Conservation (phyloP, 78 protist genomes). For the Cavenderia fasciculata region DNA sequence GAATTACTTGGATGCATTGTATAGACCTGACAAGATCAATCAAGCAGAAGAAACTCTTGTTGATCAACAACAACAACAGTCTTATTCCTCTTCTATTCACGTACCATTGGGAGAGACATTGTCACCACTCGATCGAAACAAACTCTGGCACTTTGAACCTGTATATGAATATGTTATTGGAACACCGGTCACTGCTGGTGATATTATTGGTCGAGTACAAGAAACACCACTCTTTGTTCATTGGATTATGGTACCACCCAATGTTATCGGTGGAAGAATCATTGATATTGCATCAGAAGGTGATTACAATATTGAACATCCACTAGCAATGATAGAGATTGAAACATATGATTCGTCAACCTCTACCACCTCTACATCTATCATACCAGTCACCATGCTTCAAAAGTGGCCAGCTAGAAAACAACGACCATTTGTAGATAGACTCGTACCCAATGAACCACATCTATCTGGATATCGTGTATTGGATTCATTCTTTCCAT, state of each 20-base stretch:
- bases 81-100: too few species aligned
- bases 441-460: not conserved
- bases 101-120: too few species aligned
- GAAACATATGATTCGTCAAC: too few species aligned
- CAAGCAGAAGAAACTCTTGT: too few species aligned
- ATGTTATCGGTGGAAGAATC: conserved; percentile 51
- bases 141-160: too few species aligned
- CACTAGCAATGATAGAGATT: not conserved
- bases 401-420: not conserved
- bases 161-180: not conserved
- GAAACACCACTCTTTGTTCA: not conserved
- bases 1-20: too few species aligned
- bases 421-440: not conserved
- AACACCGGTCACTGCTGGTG: not conserved
- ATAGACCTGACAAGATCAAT: too few species aligned
- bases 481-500: not conserved
- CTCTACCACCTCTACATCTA: too few species aligned
- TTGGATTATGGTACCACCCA: conserved; percentile 13
- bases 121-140: too few species aligned
- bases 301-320: not conserved
- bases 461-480: not conserved
- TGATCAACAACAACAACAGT: too few species aligned
- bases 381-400: not conserved
- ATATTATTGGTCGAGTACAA: not conserved
- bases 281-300: not conserved